Base-by-base conservation (phyloP, 1,284 basidiomycete species). In the Malassezia dermatis region DNA sequence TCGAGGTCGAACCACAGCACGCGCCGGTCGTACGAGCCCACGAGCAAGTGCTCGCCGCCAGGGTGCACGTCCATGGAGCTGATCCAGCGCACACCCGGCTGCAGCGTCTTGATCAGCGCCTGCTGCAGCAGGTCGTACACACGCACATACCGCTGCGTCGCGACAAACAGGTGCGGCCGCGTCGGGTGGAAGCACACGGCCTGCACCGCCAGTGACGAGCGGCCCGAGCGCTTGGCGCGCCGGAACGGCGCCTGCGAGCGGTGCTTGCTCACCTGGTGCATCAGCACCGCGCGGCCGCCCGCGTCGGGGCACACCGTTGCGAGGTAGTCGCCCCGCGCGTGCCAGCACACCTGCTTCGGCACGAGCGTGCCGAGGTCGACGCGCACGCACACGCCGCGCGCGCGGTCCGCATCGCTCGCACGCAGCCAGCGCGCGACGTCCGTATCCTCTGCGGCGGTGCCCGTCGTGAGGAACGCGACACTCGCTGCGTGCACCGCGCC, bases 1-100 rank as follows among this genome's bases (percentile, higher is more conserved):
- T 98, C 94, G 57, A 98, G 79, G 78, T 99, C 94, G 76, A 98
- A 98, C 94, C 94, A 99, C 69, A 88, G 90, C 15, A 98, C 78
- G 76, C 95, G 93, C 65, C 88, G 86, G 78, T 99, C 94, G 77
- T 98, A 98, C 49, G 87, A 87, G 58, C 94, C 94, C 40, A 99
- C 86, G 63, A 99, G 87, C 59, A 99, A 78, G 78, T 99, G 90
- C 71, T 96, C 90, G 3, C 75, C 72, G 12, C 52, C 34, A 7
- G 93, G 88, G 76, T 99, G 94, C 19, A 99, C 82, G 75, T 95
- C 90, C 82, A 99, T 84, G 8, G 83, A 87, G 30, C 89, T 93
- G 71, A 99, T 95, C 93, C 93, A 98, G 75, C 83, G 85, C 66
- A 93, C 86, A 50, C 93, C 93, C 8, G 93, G 87, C 71, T 82